Base-by-base conservation (phyloP, 2,329 filamentous ascomycete species). In the Ophiostoma triangulosporum region DNA sequence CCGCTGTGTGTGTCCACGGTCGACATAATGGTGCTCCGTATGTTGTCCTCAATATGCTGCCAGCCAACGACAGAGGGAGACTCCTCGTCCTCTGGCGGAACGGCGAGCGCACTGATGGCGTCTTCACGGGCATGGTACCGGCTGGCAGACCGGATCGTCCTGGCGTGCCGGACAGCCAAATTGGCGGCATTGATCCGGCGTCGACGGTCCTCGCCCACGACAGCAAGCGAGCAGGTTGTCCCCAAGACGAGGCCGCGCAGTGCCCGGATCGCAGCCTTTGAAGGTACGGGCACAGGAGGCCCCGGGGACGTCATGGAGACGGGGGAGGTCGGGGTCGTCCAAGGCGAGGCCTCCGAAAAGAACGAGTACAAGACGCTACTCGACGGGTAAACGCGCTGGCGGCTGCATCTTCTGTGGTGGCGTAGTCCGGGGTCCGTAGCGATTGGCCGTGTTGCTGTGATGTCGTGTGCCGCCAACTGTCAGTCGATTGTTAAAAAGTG, bases 201-300 rank as follows among this genome's bases (percentile, higher is more conserved):
- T 45, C 70, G 67, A 26, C 70, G 71, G 59, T 73, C 71, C 58
- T 73, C 71, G 52, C 66, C 66, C 53, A 73, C 57, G 38, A 73
- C 58, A 29, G 67, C 68, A 43, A 73, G 60, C 22, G 70, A 69
- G 62, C 70, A 73, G 4, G 70, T 70, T 1, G 71, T 74, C 54
- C 71, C 71, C 9, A 73, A 60, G 29, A 70, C 67, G 48, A 74
- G 65, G 31, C 69, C 67, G 35, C 70, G 69, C 50, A 73, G 65
- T 26, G 69, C 66, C 60, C 69, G 70, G 59, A 74, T 61, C 58
- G 70, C 70, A 53, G 68, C 68, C 64, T 70, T 70, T 55, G 71
- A 73, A 52, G 71, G 70, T 48, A 71, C 67, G 57, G 68, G 69
- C 36, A 70, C 62, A 54, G 65, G 65, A 36, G 67, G 59, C 15